Evolutionary conservation across 1,284 basidiomycete genomes (phyloP), one percentile per base, ranked within the genome.

Genomic region (Pseudozyma sp.): DNA sequence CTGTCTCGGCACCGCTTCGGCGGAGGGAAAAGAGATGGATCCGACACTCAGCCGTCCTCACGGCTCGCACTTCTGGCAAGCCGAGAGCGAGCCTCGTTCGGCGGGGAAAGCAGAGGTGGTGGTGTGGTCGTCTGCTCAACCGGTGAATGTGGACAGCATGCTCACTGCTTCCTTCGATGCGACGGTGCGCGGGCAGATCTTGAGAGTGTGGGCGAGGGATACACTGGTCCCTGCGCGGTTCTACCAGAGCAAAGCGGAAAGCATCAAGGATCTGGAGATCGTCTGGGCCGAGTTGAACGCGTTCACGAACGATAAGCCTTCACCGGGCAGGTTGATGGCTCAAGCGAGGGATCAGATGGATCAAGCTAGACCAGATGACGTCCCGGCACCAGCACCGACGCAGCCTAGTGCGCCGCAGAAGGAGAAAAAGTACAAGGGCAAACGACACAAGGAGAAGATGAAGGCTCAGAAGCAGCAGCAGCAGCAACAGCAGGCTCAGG

Each of bases 81-180:
- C 29, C 11, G n/a, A 9, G 0, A 35, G 35, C 54, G 57, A 68
- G 29, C 56, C 64, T 5, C 19, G 29, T 16, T 52, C 54, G 19
- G 5, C 39, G 2, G 64, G 75, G 91, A 91, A 90, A 89, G 87
- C 93, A 31, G 91, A 93, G 66, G 89, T 90, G 6, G 92, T 94
- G 89, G 89, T 94, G 0, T 94, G 93, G 93, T 92, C 91, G 70
- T 92, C 90, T 0, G 93, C 93, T 1, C 90, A 92, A 81, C 90
- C 91, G 0, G 88, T 90, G 59, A 93, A 90, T 76, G 93, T 94
- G 4, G 84, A 86, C 0, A 89, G 89, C 72, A 86, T 86, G 86
- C 73, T 84, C 7, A 62, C 65, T 7, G 75, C 79, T 2, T 66
- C 80, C 5, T 73, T 82, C 17, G 54, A 68, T 31, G 33, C 42